These are phyloP conservation scores for Aspergillus saccharolyticus DNA, from an alignment of 495 filamentous ascomycete species.

Conservation along the genomic window DNA sequence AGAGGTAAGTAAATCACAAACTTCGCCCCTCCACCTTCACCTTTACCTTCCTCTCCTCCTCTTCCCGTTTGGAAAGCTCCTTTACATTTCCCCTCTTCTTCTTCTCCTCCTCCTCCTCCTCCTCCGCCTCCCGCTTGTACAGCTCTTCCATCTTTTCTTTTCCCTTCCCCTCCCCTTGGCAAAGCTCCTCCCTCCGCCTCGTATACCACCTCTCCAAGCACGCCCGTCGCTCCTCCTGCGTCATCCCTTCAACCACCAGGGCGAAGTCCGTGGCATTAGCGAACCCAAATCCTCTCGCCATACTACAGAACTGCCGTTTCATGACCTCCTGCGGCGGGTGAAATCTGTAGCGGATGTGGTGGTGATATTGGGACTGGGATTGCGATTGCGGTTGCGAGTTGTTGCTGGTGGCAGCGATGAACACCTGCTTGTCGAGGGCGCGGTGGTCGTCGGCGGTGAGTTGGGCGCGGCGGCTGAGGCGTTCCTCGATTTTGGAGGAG, in stretches of 20 bases:
- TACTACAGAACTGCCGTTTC: slow-evolving; percentile 82
- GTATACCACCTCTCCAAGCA: slow-evolving; percentile 80
- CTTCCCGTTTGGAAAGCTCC: no score
- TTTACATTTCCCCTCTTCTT: background rate
- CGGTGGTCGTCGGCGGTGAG: slow-evolving; percentile 51
- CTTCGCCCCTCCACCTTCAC: background rate
- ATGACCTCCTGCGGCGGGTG: slow-evolving; percentile 70
- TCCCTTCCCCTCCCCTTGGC: no score
- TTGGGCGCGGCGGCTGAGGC: slow-evolving; percentile 69
- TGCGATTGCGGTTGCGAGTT: slow-evolving; percentile 26
- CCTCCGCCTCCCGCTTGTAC: no score
- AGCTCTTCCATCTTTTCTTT: background rate
- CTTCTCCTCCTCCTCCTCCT: no score
- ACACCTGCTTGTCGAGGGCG: slow-evolving; percentile 41
- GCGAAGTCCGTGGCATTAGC: slow-evolving; percentile 79
- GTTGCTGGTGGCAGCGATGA: slow-evolving; percentile 15
- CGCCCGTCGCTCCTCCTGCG: slow-evolving; percentile 73
- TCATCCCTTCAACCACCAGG: slow-evolving; percentile 89
- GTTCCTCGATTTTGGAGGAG: slow-evolving; percentile 76
- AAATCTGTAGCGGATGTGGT: slow-evolving; percentile 57
- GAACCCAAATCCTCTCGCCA: slow-evolving; percentile 79
- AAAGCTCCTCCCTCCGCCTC: slow-evolving; percentile 43
- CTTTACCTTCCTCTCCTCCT: background rate
- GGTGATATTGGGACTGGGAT: slow-evolving; percentile 14
- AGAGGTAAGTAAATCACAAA: no score